A percentile compares a stretch with the other conserved stretches of the same genome.
These are phyloP conservation scores for Parachaetomium inaequale DNA, from an alignment of 495 filamentous ascomycete species.

Conservation along the genomic window DNA sequence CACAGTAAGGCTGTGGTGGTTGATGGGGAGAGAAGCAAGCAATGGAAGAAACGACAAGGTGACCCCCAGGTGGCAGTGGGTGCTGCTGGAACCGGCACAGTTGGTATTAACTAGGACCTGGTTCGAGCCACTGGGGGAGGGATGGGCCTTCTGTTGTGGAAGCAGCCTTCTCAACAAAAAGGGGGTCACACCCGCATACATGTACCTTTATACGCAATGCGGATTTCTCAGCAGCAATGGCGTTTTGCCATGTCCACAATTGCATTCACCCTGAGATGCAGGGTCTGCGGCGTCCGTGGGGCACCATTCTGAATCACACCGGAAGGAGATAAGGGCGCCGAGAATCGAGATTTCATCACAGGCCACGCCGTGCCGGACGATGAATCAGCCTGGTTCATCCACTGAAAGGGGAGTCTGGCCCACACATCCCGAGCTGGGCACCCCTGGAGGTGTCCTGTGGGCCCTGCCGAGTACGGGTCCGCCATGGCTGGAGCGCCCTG, in stretches of 20 bases:
- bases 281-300: too few relatives aligned
- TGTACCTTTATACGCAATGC: not conserved
- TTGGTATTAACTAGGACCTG: not conserved
- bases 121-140: slow-evolving; percentile 1
- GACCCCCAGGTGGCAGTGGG: not conserved
- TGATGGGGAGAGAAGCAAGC: not conserved
- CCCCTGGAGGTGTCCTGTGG: not conserved
- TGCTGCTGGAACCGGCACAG: not conserved
- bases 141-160: not conserved
- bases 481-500: not conserved
- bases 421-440: not conserved
- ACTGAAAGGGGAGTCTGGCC: not conserved
- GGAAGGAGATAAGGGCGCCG: slow-evolving; percentile 4
- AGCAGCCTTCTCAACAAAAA: too few relatives aligned
- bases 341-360: not conserved
- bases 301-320: slow-evolving; percentile 9
- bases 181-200: not conserved
- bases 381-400: not conserved
- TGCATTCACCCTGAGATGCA: not conserved
- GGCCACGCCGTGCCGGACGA: not conserved
- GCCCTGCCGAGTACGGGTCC: not conserved
- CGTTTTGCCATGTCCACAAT: not conserved
- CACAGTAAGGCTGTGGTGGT: not conserved
- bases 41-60: slow-evolving; percentile 7
- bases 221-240: slow-evolving; percentile 9